Evolutionary conservation across 2,329 filamentous ascomycete species (phyloP), one percentile per base, ranked within the genome.

Genomic region (Pseudogymnoascus sp.): DNA sequence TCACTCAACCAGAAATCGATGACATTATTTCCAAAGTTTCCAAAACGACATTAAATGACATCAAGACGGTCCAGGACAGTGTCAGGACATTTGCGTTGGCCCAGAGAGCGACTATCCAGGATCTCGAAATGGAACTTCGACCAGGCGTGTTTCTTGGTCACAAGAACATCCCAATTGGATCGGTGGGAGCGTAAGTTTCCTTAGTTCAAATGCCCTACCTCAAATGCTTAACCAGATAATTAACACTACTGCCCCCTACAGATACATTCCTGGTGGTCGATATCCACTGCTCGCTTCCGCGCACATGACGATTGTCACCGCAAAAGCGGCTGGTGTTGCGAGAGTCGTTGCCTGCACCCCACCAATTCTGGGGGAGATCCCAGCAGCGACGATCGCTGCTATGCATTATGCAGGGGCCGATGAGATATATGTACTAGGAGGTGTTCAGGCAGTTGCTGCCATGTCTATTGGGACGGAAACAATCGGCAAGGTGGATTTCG

Each of bases 251-350:
- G 28, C 1, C 7, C 9, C 28, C 28, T 30, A 9, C 28, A 30
- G 28, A 30, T 30, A 30, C 28, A 30, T 30, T 30, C 28, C 28
- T 8, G 28, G 28, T 8, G 28, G 28, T 8, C 28, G 28, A 30
- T 30, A 83, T 63, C 79, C 80, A 0, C 73, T 83, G 2, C 76
- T 83, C 2, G 81, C 80, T 1, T 79, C 77, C 5, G 79, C 79
- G 2, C 81, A 83, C 67, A 83, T 82, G 81, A 82, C 80, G 1
- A 81, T 83, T 58, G 68, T 82, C 3, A 83, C 80, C 0, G 80
- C 81, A 19, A 82, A 83, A 66, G 78, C 79, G 4, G 80, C 81
- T 5, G 81, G 81, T 2, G 79, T 82, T 1, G 71, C 71, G 14
- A 71, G 78, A 60, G 79, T 83, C 2, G 74, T 80, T 6, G 80